Conservation (phyloP, 2,329 filamentous ascomycete genomes). For the Fusarium redolens region DNA sequence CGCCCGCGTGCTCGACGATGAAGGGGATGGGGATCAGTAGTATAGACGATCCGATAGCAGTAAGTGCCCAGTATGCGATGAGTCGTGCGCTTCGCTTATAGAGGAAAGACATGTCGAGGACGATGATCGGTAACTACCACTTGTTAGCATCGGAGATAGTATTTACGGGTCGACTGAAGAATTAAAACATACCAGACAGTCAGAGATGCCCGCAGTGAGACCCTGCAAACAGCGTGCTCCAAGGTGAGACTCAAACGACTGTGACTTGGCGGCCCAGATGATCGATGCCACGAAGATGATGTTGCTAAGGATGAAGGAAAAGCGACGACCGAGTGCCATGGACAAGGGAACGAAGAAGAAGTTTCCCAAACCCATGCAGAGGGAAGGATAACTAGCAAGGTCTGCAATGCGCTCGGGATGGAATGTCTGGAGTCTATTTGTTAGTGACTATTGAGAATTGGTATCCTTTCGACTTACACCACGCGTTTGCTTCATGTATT, state of each 20-base stretch:
- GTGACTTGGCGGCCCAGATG: background rate
- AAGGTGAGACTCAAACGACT: background rate
- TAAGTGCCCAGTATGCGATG: background rate
- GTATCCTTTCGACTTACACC: background rate
- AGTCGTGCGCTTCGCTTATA: background rate
- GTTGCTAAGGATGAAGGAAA: background rate
- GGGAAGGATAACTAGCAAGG: background rate
- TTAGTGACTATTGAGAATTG: fast-evolving
- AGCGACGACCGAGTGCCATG: background rate
- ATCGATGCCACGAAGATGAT: background rate
- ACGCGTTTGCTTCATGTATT: background rate
- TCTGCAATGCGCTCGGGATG: background rate
- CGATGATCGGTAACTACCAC: background rate
- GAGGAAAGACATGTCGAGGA: background rate
- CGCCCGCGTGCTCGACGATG: background rate
- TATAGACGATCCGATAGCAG: background rate
- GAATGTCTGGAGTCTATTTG: background rate
- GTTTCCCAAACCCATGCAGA: background rate
- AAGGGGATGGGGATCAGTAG: fast-evolving
- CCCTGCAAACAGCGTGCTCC: background rate
- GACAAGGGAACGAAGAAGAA: background rate
- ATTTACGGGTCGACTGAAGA: background rate
- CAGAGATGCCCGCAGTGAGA: background rate
- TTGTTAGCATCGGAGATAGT: background rate
- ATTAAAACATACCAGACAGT: background rate